Conservation (phyloP, 2,329 filamentous ascomycete genomes). For the Fusarium sterilihyphosum region DNA sequence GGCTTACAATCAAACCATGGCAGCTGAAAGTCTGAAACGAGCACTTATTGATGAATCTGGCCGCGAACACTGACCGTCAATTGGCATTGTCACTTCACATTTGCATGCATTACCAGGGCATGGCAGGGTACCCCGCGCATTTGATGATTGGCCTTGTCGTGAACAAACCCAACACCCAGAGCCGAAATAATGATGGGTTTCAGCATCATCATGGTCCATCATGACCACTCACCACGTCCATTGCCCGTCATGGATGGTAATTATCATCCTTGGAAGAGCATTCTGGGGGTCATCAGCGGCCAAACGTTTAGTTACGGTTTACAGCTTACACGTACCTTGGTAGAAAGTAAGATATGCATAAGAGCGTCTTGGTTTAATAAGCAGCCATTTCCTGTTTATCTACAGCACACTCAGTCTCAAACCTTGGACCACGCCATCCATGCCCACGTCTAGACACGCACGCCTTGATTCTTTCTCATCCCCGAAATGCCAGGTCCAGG, state of each 20-base stretch:
- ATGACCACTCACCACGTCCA: constrained; percentile 4
- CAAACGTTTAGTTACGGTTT: neutral
- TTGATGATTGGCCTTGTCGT: constrained; percentile 18
- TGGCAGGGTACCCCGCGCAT: constrained; percentile 18
- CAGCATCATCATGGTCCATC: constrained; percentile 36
- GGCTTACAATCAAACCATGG: constrained; percentile 3
- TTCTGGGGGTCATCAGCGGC: neutral
- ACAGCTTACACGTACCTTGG: neutral
- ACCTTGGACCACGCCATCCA: constrained; percentile 32
- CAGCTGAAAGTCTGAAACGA: constrained; percentile 26
- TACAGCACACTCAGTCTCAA: neutral
- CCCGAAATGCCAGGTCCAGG: neutral
- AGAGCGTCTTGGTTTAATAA: neutral
- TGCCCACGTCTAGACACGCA: neutral
- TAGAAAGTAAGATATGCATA: constrained; percentile 15
- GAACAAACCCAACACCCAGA: neutral
- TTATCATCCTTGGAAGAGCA: neutral
- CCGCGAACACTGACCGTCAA: neutral
- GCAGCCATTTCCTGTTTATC: constrained; percentile 1
- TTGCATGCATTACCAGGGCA: neutral
- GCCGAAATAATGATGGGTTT: constrained; percentile 29
- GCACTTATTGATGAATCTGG: neutral
- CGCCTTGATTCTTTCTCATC: constrained; percentile 18
- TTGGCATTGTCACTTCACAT: neutral
- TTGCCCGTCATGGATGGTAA: neutral